These are phyloP conservation scores for Galerina marginata DNA, from an alignment of 768 basidiomycete species.

Conservation along the genomic window DNA sequence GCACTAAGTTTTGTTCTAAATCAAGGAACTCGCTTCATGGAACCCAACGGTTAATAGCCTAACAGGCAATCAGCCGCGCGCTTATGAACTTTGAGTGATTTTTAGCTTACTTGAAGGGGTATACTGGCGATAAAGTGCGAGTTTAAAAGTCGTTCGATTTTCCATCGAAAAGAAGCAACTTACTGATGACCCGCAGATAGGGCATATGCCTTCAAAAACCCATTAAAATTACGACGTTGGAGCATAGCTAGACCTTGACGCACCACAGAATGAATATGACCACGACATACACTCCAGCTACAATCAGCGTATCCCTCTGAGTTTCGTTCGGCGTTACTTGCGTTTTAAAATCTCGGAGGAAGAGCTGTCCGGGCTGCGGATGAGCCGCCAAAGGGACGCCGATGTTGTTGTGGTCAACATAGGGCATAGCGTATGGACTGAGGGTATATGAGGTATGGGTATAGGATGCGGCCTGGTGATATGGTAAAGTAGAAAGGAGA, in stretches of 20 bases:
- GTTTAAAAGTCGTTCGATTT: slow-evolving; percentile 1
- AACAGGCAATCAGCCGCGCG: not conserved
- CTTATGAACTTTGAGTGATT: not conserved
- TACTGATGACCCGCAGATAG: slow-evolving; percentile 72
- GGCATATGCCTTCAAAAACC: slow-evolving; percentile 71
- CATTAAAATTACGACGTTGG: not conserved
- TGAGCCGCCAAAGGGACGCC: slow-evolving; percentile 12
- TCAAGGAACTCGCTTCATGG: slow-evolving; percentile 65
- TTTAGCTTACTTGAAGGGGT: slow-evolving; percentile 85
- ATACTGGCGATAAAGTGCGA: slow-evolving; percentile 52
- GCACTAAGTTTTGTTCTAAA: not conserved
- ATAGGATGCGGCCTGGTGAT: not conserved
- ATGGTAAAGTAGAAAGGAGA: too few species aligned
- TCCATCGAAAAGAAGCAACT: slow-evolving; percentile 30
- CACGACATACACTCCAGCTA: slow-evolving; percentile 77
- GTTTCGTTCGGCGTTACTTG: slow-evolving; percentile 70
- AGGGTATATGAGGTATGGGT: slow-evolving; percentile 8
- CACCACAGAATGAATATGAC: slow-evolving; percentile 84
- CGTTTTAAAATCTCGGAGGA: slow-evolving; percentile 45
- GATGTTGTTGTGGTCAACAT: slow-evolving; percentile 20
- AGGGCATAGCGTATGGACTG: slow-evolving; percentile 22
- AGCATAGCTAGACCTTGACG: slow-evolving; percentile 23
- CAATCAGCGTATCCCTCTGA: slow-evolving; percentile 78
- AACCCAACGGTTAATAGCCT: slow-evolving; percentile 88
- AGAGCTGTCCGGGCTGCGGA: slow-evolving; percentile 28